These are phyloP conservation scores for Withania somnifera DNA, from an alignment of 305 asterid genomes.

Conservation along the genomic window DNA sequence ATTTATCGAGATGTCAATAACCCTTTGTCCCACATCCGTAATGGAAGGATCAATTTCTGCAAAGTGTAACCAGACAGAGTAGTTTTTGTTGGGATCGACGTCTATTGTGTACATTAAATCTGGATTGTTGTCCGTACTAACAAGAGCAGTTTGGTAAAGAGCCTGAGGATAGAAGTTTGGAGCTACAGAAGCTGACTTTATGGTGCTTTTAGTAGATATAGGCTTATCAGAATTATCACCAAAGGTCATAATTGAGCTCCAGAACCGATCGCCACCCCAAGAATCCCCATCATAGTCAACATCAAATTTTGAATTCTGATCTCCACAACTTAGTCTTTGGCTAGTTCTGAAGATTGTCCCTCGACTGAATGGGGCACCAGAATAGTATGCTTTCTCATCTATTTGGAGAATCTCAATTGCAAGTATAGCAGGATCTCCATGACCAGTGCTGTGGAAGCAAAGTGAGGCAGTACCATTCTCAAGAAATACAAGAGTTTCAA, in stretches of 20 bases:
- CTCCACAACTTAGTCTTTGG: constrained; percentile 63
- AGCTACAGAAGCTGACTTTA: constrained; percentile 33
- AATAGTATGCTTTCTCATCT: constrained; percentile 58
- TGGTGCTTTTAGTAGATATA: constrained; percentile 30
- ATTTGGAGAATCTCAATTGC: constrained; percentile 85
- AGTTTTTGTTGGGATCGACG: constrained; percentile 78
- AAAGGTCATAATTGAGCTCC: constrained; percentile 51
- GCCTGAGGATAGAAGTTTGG: constrained; percentile 90
- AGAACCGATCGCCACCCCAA: constrained; percentile 96
- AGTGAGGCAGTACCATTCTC: constrained; percentile 74
- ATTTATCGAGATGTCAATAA: constrained; percentile 60
- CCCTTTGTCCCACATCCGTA: constrained; percentile 58
- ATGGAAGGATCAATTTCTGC: constrained; percentile 83
- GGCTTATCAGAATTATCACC: constrained; percentile 42
- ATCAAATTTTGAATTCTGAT: constrained; percentile 45
- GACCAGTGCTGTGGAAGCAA: constrained; percentile 97
- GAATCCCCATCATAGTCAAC: constrained; percentile 59
- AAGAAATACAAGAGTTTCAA: constrained; percentile 67
- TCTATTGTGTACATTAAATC: constrained; percentile 61
- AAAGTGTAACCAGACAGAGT: constrained; percentile 89
- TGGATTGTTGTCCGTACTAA: constrained; percentile 44
- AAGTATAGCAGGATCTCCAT: constrained; percentile 85
- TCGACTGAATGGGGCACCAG: constrained; percentile 56
- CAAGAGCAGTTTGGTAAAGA: constrained; percentile 68
- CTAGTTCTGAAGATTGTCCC: constrained; percentile 74